A percentile compares a stretch with the other conserved stretches of the same genome.
phyloP scores from a whole-genome alignment of 1,284 basidiomycete species.

The Hymenochaete sp. region DNA sequence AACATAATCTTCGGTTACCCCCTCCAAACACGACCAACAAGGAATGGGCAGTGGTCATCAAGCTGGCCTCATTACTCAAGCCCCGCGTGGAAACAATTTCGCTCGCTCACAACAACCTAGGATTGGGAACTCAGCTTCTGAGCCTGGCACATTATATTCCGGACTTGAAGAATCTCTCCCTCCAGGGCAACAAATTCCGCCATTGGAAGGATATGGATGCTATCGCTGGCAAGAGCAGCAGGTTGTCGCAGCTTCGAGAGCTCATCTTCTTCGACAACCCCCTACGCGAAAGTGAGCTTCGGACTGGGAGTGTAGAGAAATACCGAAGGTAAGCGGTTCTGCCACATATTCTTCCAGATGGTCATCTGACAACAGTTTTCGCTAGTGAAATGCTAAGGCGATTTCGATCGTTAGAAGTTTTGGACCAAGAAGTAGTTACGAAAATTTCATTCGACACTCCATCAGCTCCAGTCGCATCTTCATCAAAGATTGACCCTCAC shows the following conservation, averaged over 20 bases:
- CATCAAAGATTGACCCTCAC: constrained; percentile 31
- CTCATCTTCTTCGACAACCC: constrained; percentile 78
- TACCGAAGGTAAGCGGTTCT: constrained; percentile 52
- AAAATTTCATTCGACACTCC: constrained; percentile 66
- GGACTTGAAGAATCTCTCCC: constrained; percentile 69
- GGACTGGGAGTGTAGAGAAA: constrained; percentile 43
- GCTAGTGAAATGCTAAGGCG: constrained; percentile 62
- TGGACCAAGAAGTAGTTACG: constrained; percentile 68
- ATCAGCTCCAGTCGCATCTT: constrained; percentile 40
- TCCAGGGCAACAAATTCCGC: constrained; percentile 66
- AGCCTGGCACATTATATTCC: constrained; percentile 62
- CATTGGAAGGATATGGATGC: constrained; percentile 59
- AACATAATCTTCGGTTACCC: constrained; percentile 55
- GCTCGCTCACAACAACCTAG: constrained; percentile 51
- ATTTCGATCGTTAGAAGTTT: constrained; percentile 61
- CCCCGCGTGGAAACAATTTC: constrained; percentile 78
- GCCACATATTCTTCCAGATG: too few species aligned
- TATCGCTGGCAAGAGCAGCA: constrained; percentile 47
- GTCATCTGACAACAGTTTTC: constrained; percentile 21
- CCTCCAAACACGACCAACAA: constrained; percentile 47
- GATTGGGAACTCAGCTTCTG: constrained; percentile 39
- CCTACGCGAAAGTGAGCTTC: constrained; percentile 54
- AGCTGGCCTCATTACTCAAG: constrained; percentile 69
- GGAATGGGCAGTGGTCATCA: constrained; percentile 78
- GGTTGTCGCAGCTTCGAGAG: constrained; percentile 60